These are phyloP conservation scores for Chaetomiaceae sp. DNA, from an alignment of 2,329 filamentous ascomycete genomes.

Conservation along the genomic window DNA sequence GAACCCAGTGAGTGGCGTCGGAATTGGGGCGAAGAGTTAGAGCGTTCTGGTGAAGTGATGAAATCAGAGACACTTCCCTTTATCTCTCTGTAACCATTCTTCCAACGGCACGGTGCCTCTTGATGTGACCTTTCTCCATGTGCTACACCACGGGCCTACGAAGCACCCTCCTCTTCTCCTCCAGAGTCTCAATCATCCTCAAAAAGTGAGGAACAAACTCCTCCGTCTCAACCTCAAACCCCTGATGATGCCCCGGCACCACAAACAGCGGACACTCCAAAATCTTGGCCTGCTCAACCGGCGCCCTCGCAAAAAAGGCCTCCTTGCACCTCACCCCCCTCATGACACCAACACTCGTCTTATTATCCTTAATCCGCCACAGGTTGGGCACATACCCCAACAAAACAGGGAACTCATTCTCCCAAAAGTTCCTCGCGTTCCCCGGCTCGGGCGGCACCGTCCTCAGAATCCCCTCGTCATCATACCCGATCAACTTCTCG, in stretches of 20 bases:
- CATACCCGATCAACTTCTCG: conserved; percentile 26
- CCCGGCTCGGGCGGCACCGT: conserved; percentile 19
- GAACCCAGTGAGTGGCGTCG: too few relatives aligned
- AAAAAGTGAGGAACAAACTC: conserved; percentile 28
- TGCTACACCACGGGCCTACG: too few relatives aligned
- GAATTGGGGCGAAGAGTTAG: too few relatives aligned
- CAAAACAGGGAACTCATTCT: conserved; percentile 28
- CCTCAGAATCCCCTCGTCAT: conserved; percentile 26
- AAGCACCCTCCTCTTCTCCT: conserved; percentile 7
- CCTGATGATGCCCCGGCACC: conserved; percentile 32
- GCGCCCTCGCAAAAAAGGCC: conserved; percentile 29
- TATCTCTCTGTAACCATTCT: too few relatives aligned
- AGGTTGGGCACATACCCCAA: conserved; percentile 27
- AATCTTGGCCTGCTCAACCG: conserved; percentile 29
- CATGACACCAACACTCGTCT: conserved; percentile 30
- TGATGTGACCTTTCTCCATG: too few relatives aligned
- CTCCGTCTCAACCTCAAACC: conserved; percentile 30
- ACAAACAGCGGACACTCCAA: conserved; percentile 26
- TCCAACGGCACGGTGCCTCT: too few relatives aligned
- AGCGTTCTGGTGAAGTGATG: too few relatives aligned
- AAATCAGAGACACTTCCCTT: too few relatives aligned
- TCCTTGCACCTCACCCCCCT: conserved; percentile 26
- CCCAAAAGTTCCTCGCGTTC: conserved; percentile 30
- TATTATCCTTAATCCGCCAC: conserved; percentile 25
- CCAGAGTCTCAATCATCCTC: conserved; percentile 23